phyloP scores from a whole-genome alignment of 202 grass and related monocot genomes.

The Brachypodium distachyon region DNA sequence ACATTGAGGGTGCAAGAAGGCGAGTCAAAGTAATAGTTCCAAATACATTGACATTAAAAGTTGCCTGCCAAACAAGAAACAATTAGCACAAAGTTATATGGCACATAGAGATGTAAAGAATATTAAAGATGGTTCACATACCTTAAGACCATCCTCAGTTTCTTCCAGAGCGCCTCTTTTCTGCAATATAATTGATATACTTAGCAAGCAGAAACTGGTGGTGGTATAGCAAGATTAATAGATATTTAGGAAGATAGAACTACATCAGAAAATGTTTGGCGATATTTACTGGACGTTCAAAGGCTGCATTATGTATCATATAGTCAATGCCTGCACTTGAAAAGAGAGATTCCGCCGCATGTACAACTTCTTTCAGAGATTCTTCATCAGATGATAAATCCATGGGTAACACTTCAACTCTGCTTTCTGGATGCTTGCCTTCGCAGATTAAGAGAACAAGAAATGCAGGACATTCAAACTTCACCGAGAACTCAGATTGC shows the following conservation, averaged over 20 bases:
- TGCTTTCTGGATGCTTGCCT: slow-evolving; percentile 59
- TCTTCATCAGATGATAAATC: slow-evolving; percentile 86
- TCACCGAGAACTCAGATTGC: not conserved
- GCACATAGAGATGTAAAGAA: not conserved
- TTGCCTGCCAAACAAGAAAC: slow-evolving; percentile 38
- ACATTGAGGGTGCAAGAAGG: slow-evolving; percentile 79
- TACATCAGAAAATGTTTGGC: not conserved
- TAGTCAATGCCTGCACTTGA: slow-evolving; percentile 77
- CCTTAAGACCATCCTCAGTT: slow-evolving; percentile 68
- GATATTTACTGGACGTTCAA: slow-evolving; percentile 75
- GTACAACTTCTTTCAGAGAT: slow-evolving; percentile 53
- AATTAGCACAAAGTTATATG: slow-evolving; percentile 13
- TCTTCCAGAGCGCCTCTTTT: slow-evolving; percentile 73
- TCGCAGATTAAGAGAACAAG: slow-evolving; percentile 13
- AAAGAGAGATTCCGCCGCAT: slow-evolving; percentile 80
- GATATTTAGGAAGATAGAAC: not conserved
- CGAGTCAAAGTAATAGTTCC: slow-evolving; percentile 79
- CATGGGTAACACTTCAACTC: slow-evolving; percentile 82
- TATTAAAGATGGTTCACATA: slow-evolving; percentile 22
- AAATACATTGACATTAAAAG: slow-evolving; percentile 75
- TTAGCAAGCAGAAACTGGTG: not conserved
- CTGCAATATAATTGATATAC: slow-evolving; percentile 44
- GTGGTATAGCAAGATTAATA: not conserved
- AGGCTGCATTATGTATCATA: slow-evolving; percentile 97
- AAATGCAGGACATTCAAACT: not conserved